These are phyloP conservation scores for Tephrocybe sp. DNA, from an alignment of 768 basidiomycete genomes.

Conservation along the genomic window DNA sequence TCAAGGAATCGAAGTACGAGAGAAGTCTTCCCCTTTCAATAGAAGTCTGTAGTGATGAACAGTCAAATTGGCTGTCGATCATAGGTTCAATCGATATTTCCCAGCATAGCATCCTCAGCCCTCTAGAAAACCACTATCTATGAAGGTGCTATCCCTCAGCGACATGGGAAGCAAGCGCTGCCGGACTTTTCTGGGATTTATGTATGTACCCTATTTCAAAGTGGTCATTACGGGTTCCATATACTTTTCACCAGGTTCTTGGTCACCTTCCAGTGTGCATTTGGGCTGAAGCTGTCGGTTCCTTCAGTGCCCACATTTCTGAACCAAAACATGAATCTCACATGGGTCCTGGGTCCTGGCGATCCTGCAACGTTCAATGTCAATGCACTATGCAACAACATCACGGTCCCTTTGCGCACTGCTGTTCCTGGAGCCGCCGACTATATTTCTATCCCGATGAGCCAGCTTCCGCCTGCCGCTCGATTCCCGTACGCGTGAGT, in stretches of 20 bases:
- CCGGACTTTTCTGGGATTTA: background rate
- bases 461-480: background rate
- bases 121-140: background rate
- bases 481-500: background rate
- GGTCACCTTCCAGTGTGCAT: background rate
- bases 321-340: constrained; percentile 1
- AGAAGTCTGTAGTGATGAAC: background rate
- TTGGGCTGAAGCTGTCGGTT: background rate
- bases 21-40: background rate
- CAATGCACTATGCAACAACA: constrained; percentile 4
- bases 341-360: background rate
- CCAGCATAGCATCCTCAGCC: background rate
- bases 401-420: background rate
- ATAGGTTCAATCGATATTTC: background rate
- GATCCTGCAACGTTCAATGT: constrained; percentile 8
- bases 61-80: background rate
- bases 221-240: too few species aligned
- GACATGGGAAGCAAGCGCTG: background rate
- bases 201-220: too few species aligned
- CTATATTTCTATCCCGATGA: background rate
- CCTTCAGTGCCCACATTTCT: background rate
- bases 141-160: background rate
- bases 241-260: background rate
- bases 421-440: background rate
- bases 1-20: background rate